phyloP scores from a whole-genome alignment of 1,139 yeast genomes.

The Yamadazyma membranifaciens region DNA sequence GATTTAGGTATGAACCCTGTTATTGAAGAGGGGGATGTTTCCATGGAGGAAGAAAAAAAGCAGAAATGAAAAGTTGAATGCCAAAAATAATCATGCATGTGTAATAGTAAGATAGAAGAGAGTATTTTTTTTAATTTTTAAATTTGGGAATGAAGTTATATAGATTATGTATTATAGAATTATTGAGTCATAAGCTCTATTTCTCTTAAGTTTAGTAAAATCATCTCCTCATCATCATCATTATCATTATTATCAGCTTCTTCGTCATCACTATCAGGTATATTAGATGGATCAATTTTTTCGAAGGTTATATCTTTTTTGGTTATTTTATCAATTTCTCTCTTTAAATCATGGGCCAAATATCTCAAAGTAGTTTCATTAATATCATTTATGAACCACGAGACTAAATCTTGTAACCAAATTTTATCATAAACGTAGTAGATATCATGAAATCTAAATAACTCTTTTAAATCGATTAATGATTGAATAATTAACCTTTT shows the following conservation, averaged over 20 bases:
- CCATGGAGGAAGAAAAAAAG: constrained; percentile 13
- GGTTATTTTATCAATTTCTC: constrained; percentile 21
- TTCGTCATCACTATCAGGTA: constrained; percentile 15
- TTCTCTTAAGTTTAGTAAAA: constrained; percentile 43
- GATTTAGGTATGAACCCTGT: constrained; percentile 11
- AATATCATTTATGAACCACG: constrained; percentile 72
- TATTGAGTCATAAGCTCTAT: constrained; percentile 57
- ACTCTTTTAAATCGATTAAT: constrained; percentile 60
- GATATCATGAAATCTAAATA: constrained; percentile 84
- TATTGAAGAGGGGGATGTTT: constrained; percentile 11
- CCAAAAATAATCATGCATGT: constrained; percentile 1
- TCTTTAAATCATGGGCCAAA: constrained; percentile 64
- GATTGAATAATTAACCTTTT: constrained; percentile 60
- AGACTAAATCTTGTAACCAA: constrained; percentile 74
- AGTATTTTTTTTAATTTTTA: constrained; percentile 3
- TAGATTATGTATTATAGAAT: constrained; percentile 2
- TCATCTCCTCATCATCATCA: constrained; percentile 37
- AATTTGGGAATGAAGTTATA: neutral
- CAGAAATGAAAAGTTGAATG: neutral
- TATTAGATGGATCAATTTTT: constrained; percentile 21
- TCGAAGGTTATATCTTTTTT: constrained; percentile 39
- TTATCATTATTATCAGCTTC: constrained; percentile 21
- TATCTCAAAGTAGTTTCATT: constrained; percentile 51
- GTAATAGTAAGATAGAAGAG: constrained; percentile 5
- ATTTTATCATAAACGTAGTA: constrained; percentile 84